Conservation (phyloP, 2,329 filamentous ascomycete species). For the Apiospora sp. region DNA sequence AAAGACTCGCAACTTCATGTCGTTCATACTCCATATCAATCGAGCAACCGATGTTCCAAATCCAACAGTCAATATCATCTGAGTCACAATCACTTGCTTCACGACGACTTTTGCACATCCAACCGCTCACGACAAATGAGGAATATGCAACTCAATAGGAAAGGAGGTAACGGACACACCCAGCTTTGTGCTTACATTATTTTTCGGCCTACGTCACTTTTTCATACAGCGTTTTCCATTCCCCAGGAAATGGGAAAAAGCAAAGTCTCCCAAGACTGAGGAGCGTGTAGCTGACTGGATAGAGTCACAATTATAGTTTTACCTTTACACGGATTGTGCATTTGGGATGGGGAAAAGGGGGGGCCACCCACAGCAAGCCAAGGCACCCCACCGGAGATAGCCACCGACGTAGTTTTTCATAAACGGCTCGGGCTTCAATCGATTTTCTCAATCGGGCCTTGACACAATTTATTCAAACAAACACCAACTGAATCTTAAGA, state of each 20-base stretch:
- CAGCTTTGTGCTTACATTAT: background rate
- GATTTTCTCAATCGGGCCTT: background rate
- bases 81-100: background rate
- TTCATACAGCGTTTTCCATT: background rate
- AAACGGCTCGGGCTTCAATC: background rate
- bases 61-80: too few species aligned
- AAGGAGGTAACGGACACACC: background rate
- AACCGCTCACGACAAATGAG: background rate
- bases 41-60: too few species aligned
- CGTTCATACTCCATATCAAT: too few species aligned
- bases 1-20: too few species aligned
- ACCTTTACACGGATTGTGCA: background rate
- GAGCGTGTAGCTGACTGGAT: background rate
- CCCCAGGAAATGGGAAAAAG: too few species aligned
- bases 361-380: background rate
- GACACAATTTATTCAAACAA: background rate
- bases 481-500: background rate
- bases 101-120: background rate
- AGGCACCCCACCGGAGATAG: background rate
- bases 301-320: background rate
- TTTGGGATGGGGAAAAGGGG: background rate
- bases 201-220: background rate
- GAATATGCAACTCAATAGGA: background rate
- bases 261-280: too few species aligned
- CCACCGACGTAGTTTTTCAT: background rate